These are phyloP conservation scores for Entomophthora muscae DNA, from an alignment of 371 early-diverging fungal genomes.

Conservation along the genomic window DNA sequence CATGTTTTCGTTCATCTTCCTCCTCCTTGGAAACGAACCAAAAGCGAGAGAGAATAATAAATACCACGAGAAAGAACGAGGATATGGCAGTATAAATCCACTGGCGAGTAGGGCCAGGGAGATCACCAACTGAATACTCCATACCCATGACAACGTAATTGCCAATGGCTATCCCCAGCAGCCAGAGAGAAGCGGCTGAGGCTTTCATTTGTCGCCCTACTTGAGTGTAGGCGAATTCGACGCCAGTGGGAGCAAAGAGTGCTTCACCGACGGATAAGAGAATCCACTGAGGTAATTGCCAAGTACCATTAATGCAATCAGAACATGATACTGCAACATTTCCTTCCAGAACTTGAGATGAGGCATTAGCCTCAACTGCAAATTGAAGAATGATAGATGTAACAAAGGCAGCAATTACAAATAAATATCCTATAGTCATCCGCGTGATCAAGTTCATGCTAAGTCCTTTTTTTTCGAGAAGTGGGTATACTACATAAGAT, in stretches of 20 bases:
- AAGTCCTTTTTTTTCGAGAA: slow-evolving; percentile 17
- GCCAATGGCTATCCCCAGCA: slow-evolving; percentile 21
- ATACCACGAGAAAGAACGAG: neutral
- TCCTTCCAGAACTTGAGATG: slow-evolving; percentile 2
- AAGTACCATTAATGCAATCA: no score
- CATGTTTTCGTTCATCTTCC: no score
- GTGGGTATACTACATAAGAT: slow-evolving; percentile 26
- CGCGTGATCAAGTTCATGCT: slow-evolving; percentile 27
- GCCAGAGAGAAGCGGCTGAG: slow-evolving; percentile 24
- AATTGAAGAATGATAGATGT: slow-evolving; percentile 19
- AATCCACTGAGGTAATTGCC: slow-evolving; percentile 41
- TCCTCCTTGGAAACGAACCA: slow-evolving; percentile 4
- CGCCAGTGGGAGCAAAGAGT: slow-evolving; percentile 37
- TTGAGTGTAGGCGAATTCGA: no score
- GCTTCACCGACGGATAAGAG: slow-evolving; percentile 41
- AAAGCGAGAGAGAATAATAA: neutral
- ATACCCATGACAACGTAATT: neutral
- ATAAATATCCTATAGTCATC: slow-evolving; percentile 25
- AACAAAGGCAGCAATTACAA: slow-evolving; percentile 20
- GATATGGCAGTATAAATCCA: slow-evolving; percentile 1
- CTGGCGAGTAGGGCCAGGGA: neutral
- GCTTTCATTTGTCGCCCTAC: slow-evolving; percentile 25
- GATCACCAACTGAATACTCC: neutral
- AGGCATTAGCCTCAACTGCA: slow-evolving; percentile 17
- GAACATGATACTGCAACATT: slow-evolving; percentile 12